Percentiles rank a stretch among this genome's conserved stretches.
phyloP scores from a whole-genome alignment of 2,329 filamentous ascomycete genomes.

The Stemphylium beticola region DNA sequence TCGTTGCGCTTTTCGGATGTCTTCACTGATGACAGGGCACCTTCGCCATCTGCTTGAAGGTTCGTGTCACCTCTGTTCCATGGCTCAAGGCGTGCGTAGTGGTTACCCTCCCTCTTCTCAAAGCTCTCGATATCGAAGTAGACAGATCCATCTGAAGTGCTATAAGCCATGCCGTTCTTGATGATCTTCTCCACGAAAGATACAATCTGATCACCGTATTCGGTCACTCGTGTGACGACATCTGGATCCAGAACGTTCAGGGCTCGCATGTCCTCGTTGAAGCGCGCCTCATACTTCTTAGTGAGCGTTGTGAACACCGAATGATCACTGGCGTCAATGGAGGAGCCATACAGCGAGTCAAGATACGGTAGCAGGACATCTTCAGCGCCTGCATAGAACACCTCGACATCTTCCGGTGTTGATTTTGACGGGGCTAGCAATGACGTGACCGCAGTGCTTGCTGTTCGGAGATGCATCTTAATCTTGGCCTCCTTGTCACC shows the following conservation, averaged over 20 bases:
- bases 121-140: constrained; percentile 93
- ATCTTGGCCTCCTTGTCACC: constrained; percentile 84
- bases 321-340: constrained; percentile 66
- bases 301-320: constrained; percentile 88
- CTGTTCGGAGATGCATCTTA: constrained; percentile 83
- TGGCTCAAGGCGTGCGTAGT: constrained; percentile 83
- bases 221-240: constrained; percentile 85
- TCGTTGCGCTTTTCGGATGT: constrained; percentile 72
- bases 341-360: constrained; percentile 66
- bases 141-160: constrained; percentile 77
- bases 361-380: constrained; percentile 83
- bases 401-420: constrained; percentile 42
- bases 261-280: constrained; percentile 84
- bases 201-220: constrained; percentile 88
- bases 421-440: constrained; percentile 47
- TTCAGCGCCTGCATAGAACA: constrained; percentile 65
- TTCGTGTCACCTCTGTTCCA: constrained; percentile 84
- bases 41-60: constrained; percentile 87
- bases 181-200: constrained; percentile 83
- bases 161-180: constrained; percentile 84
- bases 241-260: constrained; percentile 86
- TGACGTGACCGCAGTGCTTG: constrained; percentile 60
- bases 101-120: constrained; percentile 76
- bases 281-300: constrained; percentile 82
- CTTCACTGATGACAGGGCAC: constrained; percentile 67